Conservation (phyloP, 2,329 filamentous ascomycete genomes). For the Clathrospora elynae region DNA sequence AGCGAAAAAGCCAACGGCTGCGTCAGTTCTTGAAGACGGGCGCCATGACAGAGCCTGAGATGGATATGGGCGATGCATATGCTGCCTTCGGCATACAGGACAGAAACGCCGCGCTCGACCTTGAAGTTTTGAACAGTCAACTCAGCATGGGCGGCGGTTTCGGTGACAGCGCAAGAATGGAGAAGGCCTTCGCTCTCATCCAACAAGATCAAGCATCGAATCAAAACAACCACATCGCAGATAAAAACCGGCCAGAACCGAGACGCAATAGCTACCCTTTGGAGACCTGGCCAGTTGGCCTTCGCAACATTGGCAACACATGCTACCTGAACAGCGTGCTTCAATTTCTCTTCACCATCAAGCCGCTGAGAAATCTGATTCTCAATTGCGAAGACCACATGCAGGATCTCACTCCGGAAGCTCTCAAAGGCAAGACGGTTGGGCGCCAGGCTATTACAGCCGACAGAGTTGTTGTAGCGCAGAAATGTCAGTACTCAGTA, state of each 20-base stretch:
- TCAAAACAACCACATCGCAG: slow-evolving; percentile 21
- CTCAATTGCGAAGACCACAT: slow-evolving; percentile 74
- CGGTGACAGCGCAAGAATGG: slow-evolving; percentile 52
- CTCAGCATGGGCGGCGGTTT: slow-evolving; percentile 52
- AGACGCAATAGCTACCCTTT: slow-evolving; percentile 38
- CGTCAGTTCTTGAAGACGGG: slow-evolving; percentile 60
- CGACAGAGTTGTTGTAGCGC: slow-evolving; percentile 64
- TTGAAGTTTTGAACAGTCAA: slow-evolving; percentile 44
- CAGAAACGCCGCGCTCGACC: slow-evolving; percentile 57
- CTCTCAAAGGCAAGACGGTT: slow-evolving; percentile 70
- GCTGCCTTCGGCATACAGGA: slow-evolving; percentile 54
- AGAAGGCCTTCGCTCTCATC: slow-evolving; percentile 56
- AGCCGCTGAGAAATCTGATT: slow-evolving; percentile 78
- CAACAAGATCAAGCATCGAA: slow-evolving; percentile 36
- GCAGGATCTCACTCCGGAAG: slow-evolving; percentile 68
- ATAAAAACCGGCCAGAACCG: slow-evolving; percentile 18
- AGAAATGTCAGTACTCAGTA: slow-evolving; percentile 71
- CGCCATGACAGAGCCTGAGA: slow-evolving; percentile 55
- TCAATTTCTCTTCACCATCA: slow-evolving; percentile 92
- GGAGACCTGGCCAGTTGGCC: slow-evolving; percentile 74
- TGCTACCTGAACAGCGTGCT: slow-evolving; percentile 97
- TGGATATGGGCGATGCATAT: slow-evolving; percentile 55
- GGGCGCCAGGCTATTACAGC: slow-evolving; percentile 71
- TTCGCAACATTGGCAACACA: slow-evolving; percentile 94
- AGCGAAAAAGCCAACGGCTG: slow-evolving; percentile 61